Base-by-base conservation (phyloP, 345 rosid species). In the Boechera retrofracta region DNA sequence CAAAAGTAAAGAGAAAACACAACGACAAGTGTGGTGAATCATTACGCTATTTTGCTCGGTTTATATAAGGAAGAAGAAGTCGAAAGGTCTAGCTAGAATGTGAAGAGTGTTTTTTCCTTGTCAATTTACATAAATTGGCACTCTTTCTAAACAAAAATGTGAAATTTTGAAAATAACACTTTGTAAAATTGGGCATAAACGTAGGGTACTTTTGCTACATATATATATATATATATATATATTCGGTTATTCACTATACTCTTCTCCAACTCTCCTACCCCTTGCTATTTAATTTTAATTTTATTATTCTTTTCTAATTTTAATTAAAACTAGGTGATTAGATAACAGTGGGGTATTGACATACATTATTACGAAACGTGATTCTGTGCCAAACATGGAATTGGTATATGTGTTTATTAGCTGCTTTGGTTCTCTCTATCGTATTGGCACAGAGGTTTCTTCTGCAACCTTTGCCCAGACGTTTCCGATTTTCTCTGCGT, bases 391-490 rank as follows among this genome's bases (percentile, higher is more conserved):
- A 35, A 35, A 35, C 38, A 35, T 35, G 38, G 38, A 35, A 35
- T 7, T 35, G 38, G 38, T 35, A 35, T 35, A 35, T 1, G 38
- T 35, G 38, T 35, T 35, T 35, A 7, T 35, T 26, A 26, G 28
- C 28, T 26, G 28, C 28, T 26, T 26, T 26, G 28, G 9, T 35
- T 35, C 38, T 35, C 38, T 35, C 38, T 35, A 7, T 82, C 85
- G 74, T 92, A 90, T 63, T 80, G 89, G 57, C 91, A 87, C 2
- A 26, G 28, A 26, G 1, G 90, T 90, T 83, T 94, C 98, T 71
- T 94, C 98, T 8, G 96, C 95, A 47, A 88, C 93, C 83, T 87
- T 90, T 32, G 83, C 85, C 98, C 98, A 28, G 29, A 28, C 0
- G 29, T 87, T 87, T 39, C 92, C 87, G 16, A 92, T 92, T 79